These are phyloP conservation scores for Plasmodium billcollinsi DNA, from an alignment of 169 alveolate genomes.

Conservation along the genomic window DNA sequence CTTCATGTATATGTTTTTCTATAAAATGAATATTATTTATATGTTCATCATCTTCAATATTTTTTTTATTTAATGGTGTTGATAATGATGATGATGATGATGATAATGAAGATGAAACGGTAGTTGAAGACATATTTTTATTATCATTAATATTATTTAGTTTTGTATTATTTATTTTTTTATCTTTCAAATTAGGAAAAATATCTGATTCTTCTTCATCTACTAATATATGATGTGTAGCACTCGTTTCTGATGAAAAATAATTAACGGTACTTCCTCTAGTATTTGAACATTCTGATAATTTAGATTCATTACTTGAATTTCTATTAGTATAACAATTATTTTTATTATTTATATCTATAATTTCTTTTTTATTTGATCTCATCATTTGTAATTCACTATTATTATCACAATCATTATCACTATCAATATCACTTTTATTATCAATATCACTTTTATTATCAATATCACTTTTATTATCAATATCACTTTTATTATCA, in stretches of 20 bases:
- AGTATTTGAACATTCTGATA: background rate
- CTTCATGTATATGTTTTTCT: slow-evolving; percentile 71
- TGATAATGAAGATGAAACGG: background rate
- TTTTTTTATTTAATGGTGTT: slow-evolving; percentile 29
- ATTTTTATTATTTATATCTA: background rate
- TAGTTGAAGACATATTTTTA: background rate
- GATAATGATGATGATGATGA: slow-evolving; percentile 18
- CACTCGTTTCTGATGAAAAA: slow-evolving; percentile 13
- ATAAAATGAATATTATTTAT: too few relatives aligned
- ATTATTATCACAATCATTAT: slow-evolving; percentile 12
- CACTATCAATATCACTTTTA: slow-evolving; percentile 83
- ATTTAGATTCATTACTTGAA: background rate
- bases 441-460: slow-evolving; percentile 79
- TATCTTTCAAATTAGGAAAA: background rate
- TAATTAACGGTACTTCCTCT: background rate
- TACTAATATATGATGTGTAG: slow-evolving; percentile 8
- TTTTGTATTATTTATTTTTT: background rate
- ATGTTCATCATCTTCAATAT: slow-evolving; percentile 4
- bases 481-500: slow-evolving; percentile 80
- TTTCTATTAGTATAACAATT: background rate
- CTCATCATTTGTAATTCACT: slow-evolving; percentile 25
- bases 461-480: slow-evolving; percentile 78
- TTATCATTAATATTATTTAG: background rate
- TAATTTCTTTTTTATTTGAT: background rate
- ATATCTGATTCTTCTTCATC: slow-evolving; percentile 9